These are phyloP conservation scores for Mitragyna speciosa DNA, from an alignment of 257 asterid species.

Conservation along the genomic window DNA sequence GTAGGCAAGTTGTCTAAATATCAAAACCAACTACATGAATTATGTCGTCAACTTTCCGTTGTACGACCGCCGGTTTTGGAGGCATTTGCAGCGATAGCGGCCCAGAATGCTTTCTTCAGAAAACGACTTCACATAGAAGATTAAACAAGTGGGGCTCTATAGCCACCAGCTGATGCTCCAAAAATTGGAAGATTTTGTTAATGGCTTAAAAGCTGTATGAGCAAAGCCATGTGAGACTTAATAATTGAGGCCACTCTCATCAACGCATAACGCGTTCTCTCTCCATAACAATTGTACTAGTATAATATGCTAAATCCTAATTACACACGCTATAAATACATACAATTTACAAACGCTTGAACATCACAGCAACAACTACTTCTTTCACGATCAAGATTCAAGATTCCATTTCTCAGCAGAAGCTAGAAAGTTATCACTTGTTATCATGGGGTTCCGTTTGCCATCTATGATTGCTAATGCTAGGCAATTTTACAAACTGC, in stretches of 20 bases:
- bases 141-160: conserved; percentile 12
- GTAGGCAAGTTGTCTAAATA: background rate
- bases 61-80: background rate
- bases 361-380: background rate
- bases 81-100: background rate
- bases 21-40: conserved; percentile 12
- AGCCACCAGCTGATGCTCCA: background rate
- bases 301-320: background rate
- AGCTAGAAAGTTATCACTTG: background rate
- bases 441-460: conserved; percentile 34
- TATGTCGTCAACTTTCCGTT: background rate
- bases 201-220: background rate
- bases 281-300: background rate
- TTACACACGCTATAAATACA: conserved; percentile 13
- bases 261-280: background rate
- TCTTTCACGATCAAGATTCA: background rate
- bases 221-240: conserved; percentile 28
- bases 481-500: conserved; percentile 31
- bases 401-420: background rate
- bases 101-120: background rate
- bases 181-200: background rate
- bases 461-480: conserved; percentile 22
- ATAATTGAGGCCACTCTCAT: conserved; percentile 9
- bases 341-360: background rate
- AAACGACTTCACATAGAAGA: background rate